phyloP scores from a whole-genome alignment of 192 early-diverging fungal species.

The Geranomyces michiganensis region DNA sequence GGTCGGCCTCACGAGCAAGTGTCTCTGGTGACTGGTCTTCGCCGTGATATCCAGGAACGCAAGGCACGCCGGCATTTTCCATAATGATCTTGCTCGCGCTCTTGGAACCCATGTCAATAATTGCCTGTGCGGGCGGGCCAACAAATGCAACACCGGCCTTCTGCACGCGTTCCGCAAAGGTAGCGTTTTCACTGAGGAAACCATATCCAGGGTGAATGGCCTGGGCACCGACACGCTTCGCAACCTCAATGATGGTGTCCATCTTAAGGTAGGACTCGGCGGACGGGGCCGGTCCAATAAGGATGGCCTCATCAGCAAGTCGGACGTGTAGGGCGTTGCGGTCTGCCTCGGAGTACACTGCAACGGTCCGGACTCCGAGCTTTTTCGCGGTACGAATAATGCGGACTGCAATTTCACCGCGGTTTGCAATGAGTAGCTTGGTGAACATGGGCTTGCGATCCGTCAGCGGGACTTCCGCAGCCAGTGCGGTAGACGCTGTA shows the following conservation, averaged over 20 bases:
- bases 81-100: constrained; percentile 97
- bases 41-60: constrained; percentile 89
- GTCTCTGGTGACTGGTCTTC: constrained; percentile 76
- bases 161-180: constrained; percentile 80
- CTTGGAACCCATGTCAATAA: constrained; percentile 97
- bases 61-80: constrained; percentile 81
- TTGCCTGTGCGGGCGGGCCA: constrained; percentile 90
- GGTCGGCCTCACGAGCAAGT: constrained; percentile 65
- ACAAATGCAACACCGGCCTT: constrained; percentile 82
- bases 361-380: constrained; percentile 94
- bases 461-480: not conserved
- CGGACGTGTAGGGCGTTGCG: constrained; percentile 83
- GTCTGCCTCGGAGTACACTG: constrained; percentile 93
- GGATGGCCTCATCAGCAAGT: constrained; percentile 91
- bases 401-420: constrained; percentile 94
- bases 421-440: constrained; percentile 94
- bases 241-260: constrained; percentile 75
- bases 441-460: constrained; percentile 57
- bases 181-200: constrained; percentile 88
- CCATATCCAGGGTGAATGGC: constrained; percentile 96
- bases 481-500: not conserved
- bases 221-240: constrained; percentile 76
- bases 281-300: constrained; percentile 84
- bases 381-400: constrained; percentile 89
- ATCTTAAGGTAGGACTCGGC: constrained; percentile 82